phyloP scores from a whole-genome alignment of 2,329 filamentous ascomycete species.

The Fusarium tjaetaba region DNA sequence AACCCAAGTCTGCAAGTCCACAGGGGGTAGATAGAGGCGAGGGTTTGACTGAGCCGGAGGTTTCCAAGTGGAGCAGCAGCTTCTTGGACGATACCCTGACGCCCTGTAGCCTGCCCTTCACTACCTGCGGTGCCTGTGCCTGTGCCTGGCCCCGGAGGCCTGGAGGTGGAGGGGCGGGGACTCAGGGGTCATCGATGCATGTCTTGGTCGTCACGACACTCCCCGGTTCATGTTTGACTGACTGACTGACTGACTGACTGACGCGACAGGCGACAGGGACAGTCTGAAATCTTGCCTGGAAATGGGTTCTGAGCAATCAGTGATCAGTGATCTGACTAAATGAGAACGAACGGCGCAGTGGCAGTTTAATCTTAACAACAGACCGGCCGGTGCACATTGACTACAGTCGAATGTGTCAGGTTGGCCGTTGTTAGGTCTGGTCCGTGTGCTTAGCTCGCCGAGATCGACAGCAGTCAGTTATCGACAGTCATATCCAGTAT shows the following conservation, averaged over 20 bases:
- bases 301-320: constrained; percentile 16
- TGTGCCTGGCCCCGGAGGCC: background rate
- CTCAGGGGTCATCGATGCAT: constrained; percentile 35
- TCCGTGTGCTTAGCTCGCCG: constrained; percentile 8
- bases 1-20: constrained; percentile 23
- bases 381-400: background rate
- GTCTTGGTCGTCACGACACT: constrained; percentile 35
- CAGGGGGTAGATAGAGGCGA: constrained; percentile 39
- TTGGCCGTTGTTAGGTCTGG: constrained; percentile 19
- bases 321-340: constrained; percentile 22
- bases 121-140: background rate
- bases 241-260: background rate
- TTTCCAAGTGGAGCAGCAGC: constrained; percentile 33
- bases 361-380: constrained; percentile 14
- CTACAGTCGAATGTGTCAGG: constrained; percentile 26
- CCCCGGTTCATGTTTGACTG: constrained; percentile 1
- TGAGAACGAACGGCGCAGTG: background rate
- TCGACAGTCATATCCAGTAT: background rate
- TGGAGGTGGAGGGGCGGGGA: constrained; percentile 21
- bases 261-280: constrained; percentile 5
- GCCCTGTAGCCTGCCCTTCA: background rate
- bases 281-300: constrained; percentile 20
- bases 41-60: constrained; percentile 30
- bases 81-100: constrained; percentile 8
- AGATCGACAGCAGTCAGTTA: constrained; percentile 7